Conservation (phyloP, 2,329 filamentous ascomycete genomes). For the Colletotrichum sansevieriae region DNA sequence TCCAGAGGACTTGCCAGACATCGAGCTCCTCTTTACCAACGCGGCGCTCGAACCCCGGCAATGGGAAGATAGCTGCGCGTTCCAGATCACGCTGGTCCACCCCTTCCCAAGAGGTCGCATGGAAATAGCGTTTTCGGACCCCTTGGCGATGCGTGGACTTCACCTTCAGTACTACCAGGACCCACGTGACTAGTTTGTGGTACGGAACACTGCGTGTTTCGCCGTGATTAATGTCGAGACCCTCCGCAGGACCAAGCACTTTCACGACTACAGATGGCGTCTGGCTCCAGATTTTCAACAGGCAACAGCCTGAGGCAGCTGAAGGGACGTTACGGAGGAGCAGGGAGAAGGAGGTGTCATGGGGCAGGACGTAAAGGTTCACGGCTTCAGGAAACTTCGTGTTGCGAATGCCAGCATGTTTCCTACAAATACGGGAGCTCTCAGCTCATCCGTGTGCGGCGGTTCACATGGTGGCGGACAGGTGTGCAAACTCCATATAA, state of each 20-base stretch:
- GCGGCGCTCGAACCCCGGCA: slow-evolving; percentile 48
- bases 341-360: slow-evolving; percentile 43
- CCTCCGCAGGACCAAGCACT: slow-evolving; percentile 48
- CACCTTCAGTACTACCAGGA: slow-evolving; percentile 50
- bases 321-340: slow-evolving; percentile 46
- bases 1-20: slow-evolving; percentile 49
- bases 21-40: slow-evolving; percentile 56
- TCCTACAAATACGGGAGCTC: slow-evolving; percentile 47
- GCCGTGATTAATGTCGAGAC: slow-evolving; percentile 48
- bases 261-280: slow-evolving; percentile 28
- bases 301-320: slow-evolving; percentile 35
- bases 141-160: slow-evolving; percentile 49
- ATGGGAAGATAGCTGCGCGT: slow-evolving; percentile 43
- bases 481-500: slow-evolving; percentile 42
- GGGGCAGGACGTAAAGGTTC: slow-evolving; percentile 38
- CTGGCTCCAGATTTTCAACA: slow-evolving; percentile 21
- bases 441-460: slow-evolving; percentile 49
- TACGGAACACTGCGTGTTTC: slow-evolving; percentile 49
- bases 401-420: slow-evolving; percentile 49
- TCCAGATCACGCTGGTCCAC: slow-evolving; percentile 48
- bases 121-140: slow-evolving; percentile 52
- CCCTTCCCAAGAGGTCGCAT: slow-evolving; percentile 49
- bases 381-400: slow-evolving; percentile 42
- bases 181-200: slow-evolving; percentile 45
- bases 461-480: slow-evolving; percentile 49